A percentile compares a stretch with the other conserved stretches of the same genome.
Evolutionary conservation across 1,284 basidiomycete genomes (phyloP).

Genomic region (Apiotrichum brassicae): DNA sequence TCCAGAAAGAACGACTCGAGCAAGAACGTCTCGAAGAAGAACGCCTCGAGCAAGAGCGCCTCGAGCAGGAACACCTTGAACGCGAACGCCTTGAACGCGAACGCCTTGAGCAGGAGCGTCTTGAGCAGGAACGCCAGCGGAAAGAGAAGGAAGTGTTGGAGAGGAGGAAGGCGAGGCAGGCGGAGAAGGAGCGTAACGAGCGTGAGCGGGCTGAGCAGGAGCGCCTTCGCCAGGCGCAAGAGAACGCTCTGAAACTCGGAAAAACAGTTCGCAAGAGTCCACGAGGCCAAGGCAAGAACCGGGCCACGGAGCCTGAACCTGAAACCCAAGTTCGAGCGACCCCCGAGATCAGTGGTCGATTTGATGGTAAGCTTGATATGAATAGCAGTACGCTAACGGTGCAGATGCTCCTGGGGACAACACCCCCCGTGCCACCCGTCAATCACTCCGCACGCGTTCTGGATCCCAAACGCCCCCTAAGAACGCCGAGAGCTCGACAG

Average conservation of each 20-base stretch:
- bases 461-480: neutral
- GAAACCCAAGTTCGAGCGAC: neutral
- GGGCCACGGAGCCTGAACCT: neutral
- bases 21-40: neutral
- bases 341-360: slow-evolving; percentile 1
- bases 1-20: neutral
- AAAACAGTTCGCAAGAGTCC: too few relatives aligned
- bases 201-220: too few relatives aligned
- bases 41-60: neutral
- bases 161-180: too few relatives aligned
- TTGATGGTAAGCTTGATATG: slow-evolving; percentile 10
- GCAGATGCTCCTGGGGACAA: slow-evolving; percentile 10
- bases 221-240: neutral
- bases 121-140: too few relatives aligned
- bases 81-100: neutral
- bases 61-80: neutral
- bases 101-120: too few relatives aligned
- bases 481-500: neutral
- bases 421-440: neutral
- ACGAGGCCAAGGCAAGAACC: neutral
- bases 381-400: too few relatives aligned
- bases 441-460: neutral
- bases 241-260: too few relatives aligned
- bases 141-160: too few relatives aligned
- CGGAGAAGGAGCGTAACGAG: too few relatives aligned